Conservation (phyloP, 2,329 filamentous ascomycete genomes). For the Phaeoacremonium minimum region DNA sequence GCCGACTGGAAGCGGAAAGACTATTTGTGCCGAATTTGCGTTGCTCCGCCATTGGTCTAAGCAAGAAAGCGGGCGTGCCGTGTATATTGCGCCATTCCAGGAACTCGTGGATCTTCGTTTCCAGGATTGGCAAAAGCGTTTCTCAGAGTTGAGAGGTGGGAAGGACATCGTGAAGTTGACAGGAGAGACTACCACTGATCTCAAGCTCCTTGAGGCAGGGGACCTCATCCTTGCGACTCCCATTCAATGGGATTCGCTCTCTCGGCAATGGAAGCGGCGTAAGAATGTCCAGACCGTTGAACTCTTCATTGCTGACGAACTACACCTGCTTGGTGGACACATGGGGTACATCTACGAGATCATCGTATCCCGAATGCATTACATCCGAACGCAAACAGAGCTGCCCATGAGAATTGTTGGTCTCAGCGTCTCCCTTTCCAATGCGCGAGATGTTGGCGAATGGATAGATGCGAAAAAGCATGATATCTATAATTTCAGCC, state of each 20-base stretch:
- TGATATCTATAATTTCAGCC: conserved; percentile 98
- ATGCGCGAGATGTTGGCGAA: conserved; percentile 89
- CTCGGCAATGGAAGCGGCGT: conserved; percentile 90
- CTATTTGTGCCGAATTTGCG: conserved; percentile 92
- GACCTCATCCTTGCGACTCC: conserved; percentile 92
- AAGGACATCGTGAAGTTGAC: conserved; percentile 91
- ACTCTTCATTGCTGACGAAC: conserved; percentile 89
- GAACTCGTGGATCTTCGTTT: conserved; percentile 80
- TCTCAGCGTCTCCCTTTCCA: conserved; percentile 85
- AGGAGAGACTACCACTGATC: conserved; percentile 85
- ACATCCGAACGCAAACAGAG: conserved; percentile 85
- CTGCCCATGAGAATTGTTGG: conserved; percentile 82
- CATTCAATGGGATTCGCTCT: conserved; percentile 91
- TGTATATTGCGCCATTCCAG: conserved; percentile 94
- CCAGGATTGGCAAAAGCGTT: conserved; percentile 79
- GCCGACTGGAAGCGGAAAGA: conserved; percentile 95
- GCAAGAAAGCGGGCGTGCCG: conserved; percentile 67
- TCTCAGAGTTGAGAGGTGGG: conserved; percentile 69
- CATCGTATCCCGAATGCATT: conserved; percentile 96
- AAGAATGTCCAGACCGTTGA: conserved; percentile 92
- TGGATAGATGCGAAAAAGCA: conserved; percentile 99
- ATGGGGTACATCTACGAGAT: conserved; percentile 91
- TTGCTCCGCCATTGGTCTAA: conserved; percentile 83
- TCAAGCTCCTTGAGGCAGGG: conserved; percentile 81
- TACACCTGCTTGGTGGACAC: conserved; percentile 86